Evolutionary conservation across 176 grass and related monocot genomes (phyloP), one percentile per base, ranked within the genome.

Genomic region (Triticum turgidum): DNA sequence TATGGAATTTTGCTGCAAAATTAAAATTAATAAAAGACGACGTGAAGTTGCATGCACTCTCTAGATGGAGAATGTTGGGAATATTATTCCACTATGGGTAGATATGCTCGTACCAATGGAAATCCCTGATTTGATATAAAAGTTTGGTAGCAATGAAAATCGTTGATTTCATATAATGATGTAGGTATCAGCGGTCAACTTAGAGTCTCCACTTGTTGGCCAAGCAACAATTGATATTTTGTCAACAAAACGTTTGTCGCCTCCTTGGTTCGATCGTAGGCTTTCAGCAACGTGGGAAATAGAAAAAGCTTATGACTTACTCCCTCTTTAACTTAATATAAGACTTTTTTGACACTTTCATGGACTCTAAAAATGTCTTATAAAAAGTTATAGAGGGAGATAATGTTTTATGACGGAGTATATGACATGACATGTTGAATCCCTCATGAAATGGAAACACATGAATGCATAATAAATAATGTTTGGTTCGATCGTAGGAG

Each of bases 91-190:
- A 80, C n/a, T 61, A 68, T 51, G 25, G 15, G 44, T 9, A 52
- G 68, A 80, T 84, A 15, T 76, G 80, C 13, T 61, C 0, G 35
- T 47, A 70, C 80, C 69, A 61, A 68, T 76, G 81, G 22, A 61
- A 87, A 80, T 80, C 61, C 52, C 35, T 84, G 85, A 87, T 87
- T 67, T 80, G 76, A 84, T 87, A 2, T 47, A 81, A 84, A 91
- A 74, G 68, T 18, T 74, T 49, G 45, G 35, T 47, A 70, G 75
- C 69, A 61, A 68, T 69, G 81, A 51, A 61, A 91, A 84, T 80
- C 69, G 32, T 45, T 84, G 85, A 84, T 87, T 67, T 80, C 76
- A 76, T 87, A 3, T 47, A 58, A 47, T 68, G 14, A n/a, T 39
- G 32, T 59, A 58, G 67, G 18, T 25, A 24, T 30, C 10, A 80